Evolutionary conservation across 208 protist species (phyloP).

Genomic region (Leishmania braziliensis): DNA sequence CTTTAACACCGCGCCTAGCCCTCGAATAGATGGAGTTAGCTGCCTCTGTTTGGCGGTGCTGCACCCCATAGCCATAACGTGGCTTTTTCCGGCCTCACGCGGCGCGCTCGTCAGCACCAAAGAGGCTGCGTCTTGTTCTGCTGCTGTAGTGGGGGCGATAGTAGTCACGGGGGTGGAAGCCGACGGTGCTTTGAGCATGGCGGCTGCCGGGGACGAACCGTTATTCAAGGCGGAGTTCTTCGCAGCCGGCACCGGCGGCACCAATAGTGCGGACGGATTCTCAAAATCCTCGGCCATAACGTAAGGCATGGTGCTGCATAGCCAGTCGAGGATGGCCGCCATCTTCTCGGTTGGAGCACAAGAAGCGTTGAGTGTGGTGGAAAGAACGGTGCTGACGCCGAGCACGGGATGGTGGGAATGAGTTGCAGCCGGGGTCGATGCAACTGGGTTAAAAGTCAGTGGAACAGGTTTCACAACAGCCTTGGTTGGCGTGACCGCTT

Average conservation of each 20-base stretch:
- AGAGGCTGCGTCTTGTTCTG: too few relatives aligned
- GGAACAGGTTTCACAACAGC: not conserved
- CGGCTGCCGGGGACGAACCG: not conserved
- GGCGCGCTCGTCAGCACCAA: not conserved
- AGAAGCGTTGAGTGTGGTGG: not conserved
- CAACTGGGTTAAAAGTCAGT: not conserved
- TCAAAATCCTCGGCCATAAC: not conserved
- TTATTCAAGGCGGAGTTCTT: not conserved
- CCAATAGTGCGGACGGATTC: not conserved
- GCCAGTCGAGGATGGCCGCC: constrained; percentile 20
- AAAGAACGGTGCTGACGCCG: not conserved
- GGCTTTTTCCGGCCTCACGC: not conserved
- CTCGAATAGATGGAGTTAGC: too few relatives aligned
- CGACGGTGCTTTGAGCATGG: not conserved
- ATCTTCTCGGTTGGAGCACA: not conserved
- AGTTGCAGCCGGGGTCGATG: not conserved
- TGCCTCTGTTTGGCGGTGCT: not conserved
- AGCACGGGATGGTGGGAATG: not conserved
- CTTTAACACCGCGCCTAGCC: too few relatives aligned
- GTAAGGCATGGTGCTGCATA: not conserved
- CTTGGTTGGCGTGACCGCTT: too few relatives aligned
- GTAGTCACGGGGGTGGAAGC: not conserved
- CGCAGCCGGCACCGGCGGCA: not conserved
- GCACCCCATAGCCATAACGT: not conserved
- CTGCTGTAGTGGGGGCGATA: not conserved